Evolutionary conservation across 2,329 filamentous ascomycete species (phyloP).

Genomic region (Epichloe sibirici): DNA sequence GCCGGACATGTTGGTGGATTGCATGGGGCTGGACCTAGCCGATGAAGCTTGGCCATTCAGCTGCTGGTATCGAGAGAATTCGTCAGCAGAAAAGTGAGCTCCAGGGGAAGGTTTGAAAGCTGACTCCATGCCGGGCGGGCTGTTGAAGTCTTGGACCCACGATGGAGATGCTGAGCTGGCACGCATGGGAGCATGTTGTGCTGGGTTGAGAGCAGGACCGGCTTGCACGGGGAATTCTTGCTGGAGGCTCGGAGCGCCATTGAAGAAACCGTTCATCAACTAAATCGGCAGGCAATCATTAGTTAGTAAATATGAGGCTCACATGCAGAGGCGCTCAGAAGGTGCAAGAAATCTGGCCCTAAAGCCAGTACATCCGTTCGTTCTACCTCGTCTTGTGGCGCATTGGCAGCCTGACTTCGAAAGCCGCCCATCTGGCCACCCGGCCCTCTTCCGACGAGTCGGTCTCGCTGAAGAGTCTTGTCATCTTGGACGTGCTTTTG

Average conservation of each 20-base stretch:
- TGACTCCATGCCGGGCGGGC: constrained; percentile 59
- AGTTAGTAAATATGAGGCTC: neutral
- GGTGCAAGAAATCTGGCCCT: neutral
- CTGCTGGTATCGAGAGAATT: constrained; percentile 80
- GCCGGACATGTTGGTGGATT: constrained; percentile 34
- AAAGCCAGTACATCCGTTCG: neutral
- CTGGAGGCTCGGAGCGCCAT: constrained; percentile 54
- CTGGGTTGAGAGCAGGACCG: constrained; percentile 34
- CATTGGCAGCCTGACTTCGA: constrained; percentile 56
- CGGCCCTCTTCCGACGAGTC: constrained; percentile 65
- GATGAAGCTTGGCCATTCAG: constrained; percentile 45
- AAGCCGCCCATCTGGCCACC: constrained; percentile 64
- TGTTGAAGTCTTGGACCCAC: constrained; percentile 41
- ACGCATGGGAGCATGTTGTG: constrained; percentile 39
- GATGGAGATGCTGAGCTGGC: constrained; percentile 41
- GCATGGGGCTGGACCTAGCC: constrained; percentile 45
- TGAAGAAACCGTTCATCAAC: constrained; percentile 92
- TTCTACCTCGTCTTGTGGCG: constrained; percentile 61
- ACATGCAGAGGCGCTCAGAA: neutral
- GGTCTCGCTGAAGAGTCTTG: constrained; percentile 84
- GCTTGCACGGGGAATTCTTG: constrained; percentile 42
- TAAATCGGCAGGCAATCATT: constrained; percentile 21
- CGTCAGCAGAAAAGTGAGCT: constrained; percentile 62
- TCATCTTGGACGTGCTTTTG: constrained; percentile 96
- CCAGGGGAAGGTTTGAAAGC: constrained; percentile 48